Conservation (phyloP, 1,284 basidiomycete species). For the Sporisorium reilianum region DNA sequence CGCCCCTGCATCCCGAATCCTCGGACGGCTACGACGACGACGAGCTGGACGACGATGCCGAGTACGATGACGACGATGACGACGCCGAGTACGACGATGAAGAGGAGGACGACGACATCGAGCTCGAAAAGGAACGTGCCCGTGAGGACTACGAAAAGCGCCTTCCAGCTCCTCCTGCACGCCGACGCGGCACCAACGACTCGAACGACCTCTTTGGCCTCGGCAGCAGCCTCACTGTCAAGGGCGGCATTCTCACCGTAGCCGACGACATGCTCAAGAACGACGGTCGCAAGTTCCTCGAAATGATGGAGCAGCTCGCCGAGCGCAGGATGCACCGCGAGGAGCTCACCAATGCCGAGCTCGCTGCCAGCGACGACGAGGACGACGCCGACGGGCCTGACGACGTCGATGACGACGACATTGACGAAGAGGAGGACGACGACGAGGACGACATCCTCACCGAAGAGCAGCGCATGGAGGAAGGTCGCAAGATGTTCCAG, state of each 20-base stretch:
- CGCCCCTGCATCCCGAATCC: constrained; percentile 43
- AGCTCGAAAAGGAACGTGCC: constrained; percentile 62
- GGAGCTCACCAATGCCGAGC: constrained; percentile 73
- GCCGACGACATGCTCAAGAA: constrained; percentile 98
- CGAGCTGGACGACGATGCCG: constrained; percentile 63
- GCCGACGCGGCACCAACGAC: constrained; percentile 36
- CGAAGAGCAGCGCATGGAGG: constrained; percentile 89
- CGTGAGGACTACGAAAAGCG: constrained; percentile 61
- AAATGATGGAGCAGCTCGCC: constrained; percentile 99
- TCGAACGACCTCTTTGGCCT: constrained; percentile 81
- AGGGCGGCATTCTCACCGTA: constrained; percentile 96
- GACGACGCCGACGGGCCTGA: constrained; percentile 46
- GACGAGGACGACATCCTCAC: constrained; percentile 72
- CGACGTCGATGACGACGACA: constrained; percentile 72
- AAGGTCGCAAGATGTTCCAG: constrained; percentile 98
- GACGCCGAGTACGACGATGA: constrained; percentile 67
- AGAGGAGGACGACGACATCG: constrained; percentile 62
- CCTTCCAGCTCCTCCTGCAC: constrained; percentile 28
- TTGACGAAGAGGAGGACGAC: constrained; percentile 72
- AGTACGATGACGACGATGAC: constrained; percentile 75
- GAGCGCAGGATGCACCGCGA: constrained; percentile 92
- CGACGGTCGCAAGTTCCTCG: constrained; percentile 97
- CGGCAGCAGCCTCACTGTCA: constrained; percentile 82
- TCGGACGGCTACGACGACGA: constrained; percentile 62
- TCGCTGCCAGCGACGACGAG: constrained; percentile 71